Percentiles rank a stretch among this genome's conserved stretches.
These are phyloP conservation scores for Borovskyia barvae DNA, from an alignment of 208 protist genomes.

Conservation along the genomic window DNA sequence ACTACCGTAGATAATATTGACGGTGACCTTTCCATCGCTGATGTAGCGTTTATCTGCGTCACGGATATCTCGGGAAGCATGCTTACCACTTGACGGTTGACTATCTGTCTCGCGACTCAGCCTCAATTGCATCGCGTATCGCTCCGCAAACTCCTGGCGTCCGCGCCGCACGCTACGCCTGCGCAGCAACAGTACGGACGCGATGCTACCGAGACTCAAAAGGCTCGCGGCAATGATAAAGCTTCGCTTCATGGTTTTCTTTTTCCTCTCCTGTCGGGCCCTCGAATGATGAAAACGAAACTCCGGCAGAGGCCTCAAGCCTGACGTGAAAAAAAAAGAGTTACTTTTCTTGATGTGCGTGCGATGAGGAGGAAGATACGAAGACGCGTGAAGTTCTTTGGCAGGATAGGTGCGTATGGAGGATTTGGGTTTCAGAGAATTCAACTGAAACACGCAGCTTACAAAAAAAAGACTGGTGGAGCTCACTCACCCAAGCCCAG, in stretches of 20 bases:
- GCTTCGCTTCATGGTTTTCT: neutral
- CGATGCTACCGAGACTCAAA: neutral
- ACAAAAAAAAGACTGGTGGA: too few species aligned
- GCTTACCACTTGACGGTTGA: neutral
- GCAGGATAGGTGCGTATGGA: too few species aligned
- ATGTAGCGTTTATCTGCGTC: neutral
- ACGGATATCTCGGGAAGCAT: neutral
- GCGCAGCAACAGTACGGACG: conserved; percentile 2
- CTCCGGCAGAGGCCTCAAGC: neutral
- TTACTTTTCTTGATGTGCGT: too few species aligned
- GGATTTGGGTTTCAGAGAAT: too few species aligned
- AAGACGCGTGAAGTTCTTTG: too few species aligned
- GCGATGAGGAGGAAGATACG: too few species aligned
- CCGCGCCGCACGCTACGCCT: conserved; percentile 12
- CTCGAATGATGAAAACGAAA: neutral
- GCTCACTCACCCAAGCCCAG: too few species aligned
- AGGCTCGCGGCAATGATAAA: neutral
- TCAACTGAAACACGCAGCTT: too few species aligned
- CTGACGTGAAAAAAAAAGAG: too few species aligned
- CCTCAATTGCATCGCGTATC: conserved; percentile 29
- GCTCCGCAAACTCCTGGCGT: conserved; percentile 34
- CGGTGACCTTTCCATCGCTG: neutral
- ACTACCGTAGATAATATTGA: conserved; percentile 72
- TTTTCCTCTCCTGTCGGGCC: neutral
- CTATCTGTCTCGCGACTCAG: conserved; percentile 13